Conservation (phyloP, 2,329 filamentous ascomycete species). For the Fonsecaea nubica region DNA sequence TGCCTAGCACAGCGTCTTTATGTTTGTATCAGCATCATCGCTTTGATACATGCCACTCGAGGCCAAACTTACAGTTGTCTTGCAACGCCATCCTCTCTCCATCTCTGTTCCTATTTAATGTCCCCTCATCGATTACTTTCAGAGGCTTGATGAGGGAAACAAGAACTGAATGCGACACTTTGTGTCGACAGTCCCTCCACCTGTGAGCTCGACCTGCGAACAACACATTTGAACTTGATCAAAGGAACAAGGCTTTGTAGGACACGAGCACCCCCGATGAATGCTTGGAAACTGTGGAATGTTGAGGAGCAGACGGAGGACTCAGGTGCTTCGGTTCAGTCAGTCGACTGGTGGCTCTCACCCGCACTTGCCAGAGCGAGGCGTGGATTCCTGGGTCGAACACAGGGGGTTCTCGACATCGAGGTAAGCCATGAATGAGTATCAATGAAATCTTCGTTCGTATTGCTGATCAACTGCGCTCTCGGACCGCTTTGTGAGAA, state of each 20-base stretch:
- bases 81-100: neutral
- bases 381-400: neutral
- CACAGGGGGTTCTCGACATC: neutral
- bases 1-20: neutral
- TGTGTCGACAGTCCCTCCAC: neutral
- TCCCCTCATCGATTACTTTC: neutral
- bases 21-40: neutral
- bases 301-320: neutral
- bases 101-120: neutral
- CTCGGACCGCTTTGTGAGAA: neutral
- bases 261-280: neutral
- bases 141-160: neutral
- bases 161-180: neutral
- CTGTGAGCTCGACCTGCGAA: neutral
- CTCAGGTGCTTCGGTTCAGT: neutral
- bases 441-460: neutral
- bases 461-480: neutral
- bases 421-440: neutral
- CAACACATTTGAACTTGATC: neutral
- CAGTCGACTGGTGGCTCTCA: neutral
- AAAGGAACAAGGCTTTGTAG: neutral
- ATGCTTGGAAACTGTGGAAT: neutral
- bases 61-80: neutral
- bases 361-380: neutral
- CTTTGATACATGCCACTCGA: neutral